Conservation (phyloP, 768 basidiomycete species). For the Suillus spraguei region DNA sequence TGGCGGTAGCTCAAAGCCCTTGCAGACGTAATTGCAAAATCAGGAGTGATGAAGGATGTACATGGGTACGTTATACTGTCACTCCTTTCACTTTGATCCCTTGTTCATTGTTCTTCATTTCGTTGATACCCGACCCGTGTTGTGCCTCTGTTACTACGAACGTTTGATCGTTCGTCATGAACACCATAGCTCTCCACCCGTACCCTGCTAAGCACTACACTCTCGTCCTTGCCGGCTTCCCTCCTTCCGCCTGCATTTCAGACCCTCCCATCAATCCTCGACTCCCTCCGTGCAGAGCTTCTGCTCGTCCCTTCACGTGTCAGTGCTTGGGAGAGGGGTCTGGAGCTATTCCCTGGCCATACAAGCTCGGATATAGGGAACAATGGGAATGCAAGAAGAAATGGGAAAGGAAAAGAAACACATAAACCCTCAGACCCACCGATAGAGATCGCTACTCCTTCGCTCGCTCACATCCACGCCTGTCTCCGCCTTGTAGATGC, state of each 20-base stretch:
- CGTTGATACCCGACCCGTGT: constrained; percentile 16
- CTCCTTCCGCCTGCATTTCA: constrained; percentile 33
- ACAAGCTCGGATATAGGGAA: constrained; percentile 18
- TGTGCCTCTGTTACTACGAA: not conserved
- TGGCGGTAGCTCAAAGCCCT: constrained; percentile 36
- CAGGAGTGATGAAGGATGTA: constrained; percentile 1
- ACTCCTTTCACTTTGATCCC: no score
- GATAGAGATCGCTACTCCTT: constrained; percentile 23
- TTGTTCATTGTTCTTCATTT: not conserved
- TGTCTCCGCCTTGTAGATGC: constrained; percentile 64
- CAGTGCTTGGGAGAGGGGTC: constrained; percentile 41
- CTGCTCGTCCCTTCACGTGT: constrained; percentile 41
- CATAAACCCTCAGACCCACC: not conserved
- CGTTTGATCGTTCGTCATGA: not conserved
- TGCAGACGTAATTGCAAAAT: constrained; percentile 25
- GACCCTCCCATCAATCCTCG: constrained; percentile 34
- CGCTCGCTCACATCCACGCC: constrained; percentile 51
- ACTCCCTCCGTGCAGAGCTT: constrained; percentile 39
- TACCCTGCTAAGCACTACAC: constrained; percentile 52
- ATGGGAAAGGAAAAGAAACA: constrained; percentile 1
- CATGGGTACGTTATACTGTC: not conserved
- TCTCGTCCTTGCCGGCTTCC: constrained; percentile 51
- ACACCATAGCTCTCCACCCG: constrained; percentile 51
- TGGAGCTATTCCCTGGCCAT: constrained; percentile 38
- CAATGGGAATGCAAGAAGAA: not conserved